Base-by-base conservation (phyloP, 2,329 filamentous ascomycete genomes). In the Aureobasidium sp. region DNA sequence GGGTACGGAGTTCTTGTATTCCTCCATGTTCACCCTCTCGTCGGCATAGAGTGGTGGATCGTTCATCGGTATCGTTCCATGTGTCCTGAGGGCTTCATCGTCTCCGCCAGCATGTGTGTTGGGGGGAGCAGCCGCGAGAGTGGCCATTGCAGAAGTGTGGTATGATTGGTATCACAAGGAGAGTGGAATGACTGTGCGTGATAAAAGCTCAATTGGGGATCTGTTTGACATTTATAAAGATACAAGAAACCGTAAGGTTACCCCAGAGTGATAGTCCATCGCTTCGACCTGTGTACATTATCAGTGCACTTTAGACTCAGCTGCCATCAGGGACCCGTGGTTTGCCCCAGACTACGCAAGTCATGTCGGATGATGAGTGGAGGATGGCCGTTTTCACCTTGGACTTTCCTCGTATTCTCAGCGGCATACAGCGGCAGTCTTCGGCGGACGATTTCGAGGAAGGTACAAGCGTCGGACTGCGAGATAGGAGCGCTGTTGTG, bases 21-120 rank as follows among this genome's bases (percentile, higher is more conserved):
- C 68, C 27, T 67, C 67, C 69, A 78, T 75, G 58, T 78, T 72
- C 55, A 79, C 67, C 13, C 66, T 70, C 29, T 70, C 69, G 25
- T 71, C 67, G 27, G 64, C 59, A n/a, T 69, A 62, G 48, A 65
- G 55, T 5, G 57, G 49, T 6, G 50, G 25, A 8, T 53, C 32
- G 37, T 66, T 68, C 67, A 70, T 62, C 2, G 69, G 68, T 41
- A 69, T 64, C 13, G 63, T 65, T 15, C 68, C 68, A 59, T 72
- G 71, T 13, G 68, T 66, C n/a, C 67, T 65, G 11, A 71, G 66
- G 7, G 68, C 67, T 66, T 71, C 66, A 37, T 72, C 67, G 48
- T 71, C 64, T 39, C 68, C 69, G 49, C 68, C 70, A 39, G 70
- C 69, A 59, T 71, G 66, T 16, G 71, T 71, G 34, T 72, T 72